Base-by-base conservation (phyloP, 495 filamentous ascomycete species). In the Neurospora sublineolata region DNA sequence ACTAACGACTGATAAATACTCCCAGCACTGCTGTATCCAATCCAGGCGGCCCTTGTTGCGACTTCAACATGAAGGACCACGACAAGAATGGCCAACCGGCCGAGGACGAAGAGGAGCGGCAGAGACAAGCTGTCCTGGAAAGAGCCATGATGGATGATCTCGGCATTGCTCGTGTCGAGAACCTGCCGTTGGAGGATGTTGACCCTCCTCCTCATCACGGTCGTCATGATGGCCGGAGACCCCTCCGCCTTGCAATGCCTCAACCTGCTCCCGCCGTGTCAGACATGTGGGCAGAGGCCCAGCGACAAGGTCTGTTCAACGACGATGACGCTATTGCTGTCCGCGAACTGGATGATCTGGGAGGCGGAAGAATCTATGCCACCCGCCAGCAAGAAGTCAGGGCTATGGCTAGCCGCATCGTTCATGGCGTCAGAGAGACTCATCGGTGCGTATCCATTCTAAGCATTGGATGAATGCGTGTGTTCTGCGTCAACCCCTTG, bases 251-350 rank as follows among this genome's bases (percentile, higher is more conserved):
- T n/a, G 4, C 41, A 7, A 44, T 44, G 60, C 23, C 37, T 36
- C 68, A 41, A 27, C 23, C 67, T 10, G 14, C 36, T 72, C 40
- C 14, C 44, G 37, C 30, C 11, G 16, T 41, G 30, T 27, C 60
- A 33, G 11, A 58, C 46, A 20, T 41, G 37, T 23, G 37, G 37
- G 38, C 20, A 30, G 37, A 36, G 30, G 38, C 69, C 38, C 38
- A 20, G 11, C 69, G 23, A 20, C 18, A 27, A 18, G 38, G 76
- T 4, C 46, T 20, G 3, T 79, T 79, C 20, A 42, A 79, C 10
- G 77, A 79, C 27, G 75, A 76, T 12, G 77, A 79, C n/a, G 76
- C 77, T 14, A 69, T 44, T 1, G 71, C 23, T 1, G 77, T 79
- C 38, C 71, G 70, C n/a, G 73, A 70, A 36, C 72, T 79, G 20